Percentiles rank a stretch among this genome's conserved stretches.
phyloP scores from a whole-genome alignment of 2,329 filamentous ascomycete species.

The Torrubiellomyces zombiae region DNA sequence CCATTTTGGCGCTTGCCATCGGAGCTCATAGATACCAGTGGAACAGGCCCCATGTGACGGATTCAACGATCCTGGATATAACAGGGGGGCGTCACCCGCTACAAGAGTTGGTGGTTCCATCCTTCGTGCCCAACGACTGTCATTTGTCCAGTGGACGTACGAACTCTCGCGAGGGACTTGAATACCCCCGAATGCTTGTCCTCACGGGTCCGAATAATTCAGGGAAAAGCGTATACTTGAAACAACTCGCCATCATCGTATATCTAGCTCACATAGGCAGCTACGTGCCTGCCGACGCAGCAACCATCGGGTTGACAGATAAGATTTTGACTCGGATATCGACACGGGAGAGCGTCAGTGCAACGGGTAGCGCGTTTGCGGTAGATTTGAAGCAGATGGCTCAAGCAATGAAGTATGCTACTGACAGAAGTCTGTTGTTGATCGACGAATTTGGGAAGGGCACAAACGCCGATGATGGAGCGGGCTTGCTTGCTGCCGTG shows the following conservation, averaged over 20 bases:
- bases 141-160: conserved; percentile 44
- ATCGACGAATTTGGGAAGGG: conserved; percentile 80
- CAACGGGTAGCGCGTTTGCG: conserved; percentile 44
- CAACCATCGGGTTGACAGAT: conserved; percentile 74
- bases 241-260: conserved; percentile 78
- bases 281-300: conserved; percentile 68
- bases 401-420: conserved; percentile 58
- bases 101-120: conserved; percentile 66
- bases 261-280: conserved; percentile 88
- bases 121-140: conserved; percentile 73
- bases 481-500: conserved; percentile 39
- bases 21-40: conserved; percentile 63
- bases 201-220: conserved; percentile 93
- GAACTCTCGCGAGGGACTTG: neutral
- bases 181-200: conserved; percentile 44
- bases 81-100: conserved; percentile 69
- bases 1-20: conserved; percentile 61
- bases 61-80: conserved; percentile 55
- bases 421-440: conserved; percentile 62
- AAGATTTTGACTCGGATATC: conserved; percentile 79
- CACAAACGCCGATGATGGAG: conserved; percentile 39
- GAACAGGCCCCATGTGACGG: conserved; percentile 50
- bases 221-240: conserved; percentile 90
- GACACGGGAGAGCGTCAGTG: conserved; percentile 47
- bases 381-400: conserved; percentile 81